phyloP scores from a whole-genome alignment of 2,329 filamentous ascomycete genomes.

The Monosporascus cannonballus region DNA sequence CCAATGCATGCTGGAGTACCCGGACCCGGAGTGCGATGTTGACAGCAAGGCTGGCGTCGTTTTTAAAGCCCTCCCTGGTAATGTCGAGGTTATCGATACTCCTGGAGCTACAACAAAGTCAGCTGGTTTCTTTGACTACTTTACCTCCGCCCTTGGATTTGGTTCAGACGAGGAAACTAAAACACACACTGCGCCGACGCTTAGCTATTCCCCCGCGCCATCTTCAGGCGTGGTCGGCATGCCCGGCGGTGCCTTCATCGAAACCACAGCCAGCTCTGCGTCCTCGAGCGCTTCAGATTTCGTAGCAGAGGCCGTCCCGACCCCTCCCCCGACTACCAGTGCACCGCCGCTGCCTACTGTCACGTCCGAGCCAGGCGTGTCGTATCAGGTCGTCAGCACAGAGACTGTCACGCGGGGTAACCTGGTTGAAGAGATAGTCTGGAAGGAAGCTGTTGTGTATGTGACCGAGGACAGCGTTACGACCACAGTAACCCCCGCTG shows the following conservation, averaged over 20 bases:
- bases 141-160: slow-evolving; percentile 7
- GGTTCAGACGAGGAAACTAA: slow-evolving; percentile 9
- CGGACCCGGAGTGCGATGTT: slow-evolving; percentile 36
- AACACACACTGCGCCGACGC: slow-evolving; percentile 17
- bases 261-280: slow-evolving; percentile 8
- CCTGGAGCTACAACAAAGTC: slow-evolving; percentile 7
- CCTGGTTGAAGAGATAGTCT: slow-evolving; percentile 49
- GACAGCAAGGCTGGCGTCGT: slow-evolving; percentile 45
- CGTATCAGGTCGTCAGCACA: slow-evolving; percentile 41
- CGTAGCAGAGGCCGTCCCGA: slow-evolving; percentile 9
- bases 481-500: slow-evolving; percentile 32
- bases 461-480: slow-evolving; percentile 40
- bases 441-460: slow-evolving; percentile 49
- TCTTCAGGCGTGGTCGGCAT: slow-evolving; percentile 7
- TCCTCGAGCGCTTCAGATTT: slow-evolving; percentile 5
- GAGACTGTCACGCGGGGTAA: slow-evolving; percentile 45
- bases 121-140: slow-evolving; percentile 13
- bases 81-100: slow-evolving; percentile 37
- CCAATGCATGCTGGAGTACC: slow-evolving; percentile 58
- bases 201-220: slow-evolving; percentile 20
- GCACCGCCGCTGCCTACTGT: slow-evolving; percentile 21
- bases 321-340: slow-evolving; percentile 15
- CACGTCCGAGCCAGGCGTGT: slow-evolving; percentile 27
- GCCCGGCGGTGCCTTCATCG: slow-evolving; percentile 27
- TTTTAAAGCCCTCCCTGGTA: slow-evolving; percentile 59